A percentile compares a stretch with the other conserved stretches of the same genome.
These are phyloP conservation scores for Crocinoboletus sp. DNA, from an alignment of 1,284 basidiomycete genomes.

Conservation along the genomic window DNA sequence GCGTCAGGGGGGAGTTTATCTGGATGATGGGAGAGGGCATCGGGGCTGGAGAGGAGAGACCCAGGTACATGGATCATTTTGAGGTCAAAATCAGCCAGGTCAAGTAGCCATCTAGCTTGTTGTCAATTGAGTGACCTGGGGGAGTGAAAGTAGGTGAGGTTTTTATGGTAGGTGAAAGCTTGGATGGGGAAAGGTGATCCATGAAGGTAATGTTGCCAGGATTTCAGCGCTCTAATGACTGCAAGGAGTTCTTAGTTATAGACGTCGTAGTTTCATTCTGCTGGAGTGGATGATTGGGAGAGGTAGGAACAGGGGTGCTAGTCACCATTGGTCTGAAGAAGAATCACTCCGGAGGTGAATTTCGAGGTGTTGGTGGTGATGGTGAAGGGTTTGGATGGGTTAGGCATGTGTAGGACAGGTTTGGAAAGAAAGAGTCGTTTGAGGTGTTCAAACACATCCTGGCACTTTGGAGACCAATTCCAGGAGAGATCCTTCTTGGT, in stretches of 20 bases:
- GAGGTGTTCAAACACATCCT: no score
- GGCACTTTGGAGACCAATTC: no score
- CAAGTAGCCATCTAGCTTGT: background rate
- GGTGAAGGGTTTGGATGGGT: no score
- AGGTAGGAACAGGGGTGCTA: background rate
- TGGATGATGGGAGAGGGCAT: background rate
- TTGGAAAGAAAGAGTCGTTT: no score
- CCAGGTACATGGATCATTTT: background rate
- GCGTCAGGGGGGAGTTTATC: no score
- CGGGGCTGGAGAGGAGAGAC: rapidly evolving
- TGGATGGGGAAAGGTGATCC: no score
- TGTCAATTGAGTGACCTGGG: background rate
- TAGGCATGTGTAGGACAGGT: no score
- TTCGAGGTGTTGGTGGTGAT: no score
- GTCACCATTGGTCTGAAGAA: background rate
- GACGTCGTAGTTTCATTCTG: background rate
- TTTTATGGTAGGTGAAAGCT: background rate
- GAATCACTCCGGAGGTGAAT: no score
- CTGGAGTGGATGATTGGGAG: background rate
- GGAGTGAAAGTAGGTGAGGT: background rate
- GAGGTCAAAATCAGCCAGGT: background rate
- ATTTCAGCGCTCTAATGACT: background rate
- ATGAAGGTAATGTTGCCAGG: background rate
- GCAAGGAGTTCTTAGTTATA: background rate
- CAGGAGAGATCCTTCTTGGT: no score